Conservation (phyloP, 345 rosid genomes). For the Lepidium aucheri region DNA sequence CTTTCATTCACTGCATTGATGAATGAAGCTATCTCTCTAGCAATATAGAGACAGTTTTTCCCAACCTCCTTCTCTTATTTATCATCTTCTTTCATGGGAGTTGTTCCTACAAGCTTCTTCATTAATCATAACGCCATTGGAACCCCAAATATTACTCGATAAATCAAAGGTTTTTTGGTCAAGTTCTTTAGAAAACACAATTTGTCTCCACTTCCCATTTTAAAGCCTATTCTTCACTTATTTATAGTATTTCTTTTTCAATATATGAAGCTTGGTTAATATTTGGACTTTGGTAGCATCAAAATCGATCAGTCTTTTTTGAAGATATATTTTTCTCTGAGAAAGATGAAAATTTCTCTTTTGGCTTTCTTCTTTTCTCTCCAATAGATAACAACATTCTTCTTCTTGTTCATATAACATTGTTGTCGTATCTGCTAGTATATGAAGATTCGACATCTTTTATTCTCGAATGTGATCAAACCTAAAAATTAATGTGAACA, state of each 20-base stretch:
- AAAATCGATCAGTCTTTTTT: no score
- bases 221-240: constrained; percentile 9
- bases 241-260: constrained; percentile 34
- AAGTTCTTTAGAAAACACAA: constrained; percentile 20
- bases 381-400: no score
- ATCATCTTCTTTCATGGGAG: not conserved
- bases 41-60: not conserved
- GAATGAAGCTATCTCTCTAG: constrained; percentile 7
- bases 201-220: constrained; percentile 20
- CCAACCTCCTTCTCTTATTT: not conserved
- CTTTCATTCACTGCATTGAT: not conserved
- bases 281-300: constrained; percentile 30
- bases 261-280: constrained; percentile 32
- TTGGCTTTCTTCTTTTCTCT: no score
- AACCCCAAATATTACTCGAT: constrained; percentile 36
- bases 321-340: no score
- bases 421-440: no score
- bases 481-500: no score
- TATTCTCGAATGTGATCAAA: no score
- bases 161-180: constrained; percentile 31
- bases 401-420: no score
- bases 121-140: constrained; percentile 8
- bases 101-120: constrained; percentile 12
- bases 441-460: no score
- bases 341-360: no score